These are phyloP conservation scores for Senna tora DNA, from an alignment of 306 rosid species.

Conservation along the genomic window DNA sequence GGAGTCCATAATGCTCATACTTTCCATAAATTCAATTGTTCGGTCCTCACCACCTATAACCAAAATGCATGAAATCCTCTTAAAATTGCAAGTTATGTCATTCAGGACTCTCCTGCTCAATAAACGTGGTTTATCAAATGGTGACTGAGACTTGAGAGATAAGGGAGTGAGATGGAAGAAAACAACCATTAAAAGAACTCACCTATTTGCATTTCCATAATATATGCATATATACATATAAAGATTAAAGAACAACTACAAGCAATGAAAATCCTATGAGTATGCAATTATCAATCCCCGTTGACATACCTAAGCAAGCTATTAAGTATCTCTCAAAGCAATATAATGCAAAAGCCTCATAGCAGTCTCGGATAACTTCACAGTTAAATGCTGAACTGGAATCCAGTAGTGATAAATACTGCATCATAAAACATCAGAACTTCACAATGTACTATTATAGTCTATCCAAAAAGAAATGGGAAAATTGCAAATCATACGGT, in stretches of 20 bases:
- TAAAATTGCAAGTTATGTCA: constrained; percentile 14
- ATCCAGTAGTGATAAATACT: constrained; percentile 87
- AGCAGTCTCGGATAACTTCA: constrained; percentile 91
- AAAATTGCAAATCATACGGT: neutral
- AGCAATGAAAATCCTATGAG: constrained; percentile 20
- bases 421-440: constrained; percentile 46
- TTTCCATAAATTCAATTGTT: constrained; percentile 85
- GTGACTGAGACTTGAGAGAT: constrained; percentile 24
- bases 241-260: constrained; percentile 32
- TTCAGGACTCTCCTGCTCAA: constrained; percentile 32
- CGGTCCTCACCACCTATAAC: constrained; percentile 86
- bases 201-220: constrained; percentile 17
- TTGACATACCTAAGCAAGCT: constrained; percentile 87
- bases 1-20: constrained; percentile 64
- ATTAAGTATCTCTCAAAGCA: constrained; percentile 96
- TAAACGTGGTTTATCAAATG: neutral
- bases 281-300: neutral
- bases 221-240: neutral
- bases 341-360: constrained; percentile 97
- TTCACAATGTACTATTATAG: constrained; percentile 20
- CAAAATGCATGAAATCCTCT: constrained; percentile 25
- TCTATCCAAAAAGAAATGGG: neutral
- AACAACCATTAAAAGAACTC: constrained; percentile 14
- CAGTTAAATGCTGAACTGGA: constrained; percentile 89
- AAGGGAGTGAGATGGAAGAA: constrained; percentile 2